Base-by-base conservation (phyloP, 73 alveolate genomes). In the Paramecium caudatum region DNA sequence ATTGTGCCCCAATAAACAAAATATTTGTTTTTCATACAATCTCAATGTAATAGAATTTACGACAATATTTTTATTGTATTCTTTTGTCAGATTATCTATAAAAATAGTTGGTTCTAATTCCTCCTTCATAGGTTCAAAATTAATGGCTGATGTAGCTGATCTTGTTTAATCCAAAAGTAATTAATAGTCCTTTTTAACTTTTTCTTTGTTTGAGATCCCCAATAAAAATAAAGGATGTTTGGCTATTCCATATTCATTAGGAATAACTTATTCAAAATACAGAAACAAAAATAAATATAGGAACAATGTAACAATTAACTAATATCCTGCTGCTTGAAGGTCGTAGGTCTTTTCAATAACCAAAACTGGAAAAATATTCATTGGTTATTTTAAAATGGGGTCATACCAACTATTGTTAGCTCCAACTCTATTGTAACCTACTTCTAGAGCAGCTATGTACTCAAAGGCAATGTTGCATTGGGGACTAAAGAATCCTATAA, bases 1-100 rank as follows among this genome's bases (percentile, higher is more conserved):
- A 91, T 97, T 97, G 27, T 98, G 98, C 12, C 99, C 99, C 46
- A 97, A 90, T 27, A 97, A 62, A 5, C 98, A 96, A 82, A 97
- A 97, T 55, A 97, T 94, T 90, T 97, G 97, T 27, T 97, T 97
- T 47, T 94, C 88, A 33, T 80, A 25, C 16, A 92, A 81, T 55
- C 65, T 39, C 15, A 92, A 45, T 13, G 78, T 81, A 41, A 92
- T n/a, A 69, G 82, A 55, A 21, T 62, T 90, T 7, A 92, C 93
- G 0, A 91, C 93, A 21, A 13, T 65, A 19, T 62, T 62, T 4
- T 63, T 62, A 17, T 82, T 78, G 48, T 62, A 92, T 0, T 15
- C 17, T 15, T 74, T 74, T 2, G 45, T 41, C 6, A 74, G 65
- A 43, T 74, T 74, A 5, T 74, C 62, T 15, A 74, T 27, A 39